Base-by-base conservation (phyloP, 371 early-diverging fungal genomes). In the Batkoa obscura region DNA sequence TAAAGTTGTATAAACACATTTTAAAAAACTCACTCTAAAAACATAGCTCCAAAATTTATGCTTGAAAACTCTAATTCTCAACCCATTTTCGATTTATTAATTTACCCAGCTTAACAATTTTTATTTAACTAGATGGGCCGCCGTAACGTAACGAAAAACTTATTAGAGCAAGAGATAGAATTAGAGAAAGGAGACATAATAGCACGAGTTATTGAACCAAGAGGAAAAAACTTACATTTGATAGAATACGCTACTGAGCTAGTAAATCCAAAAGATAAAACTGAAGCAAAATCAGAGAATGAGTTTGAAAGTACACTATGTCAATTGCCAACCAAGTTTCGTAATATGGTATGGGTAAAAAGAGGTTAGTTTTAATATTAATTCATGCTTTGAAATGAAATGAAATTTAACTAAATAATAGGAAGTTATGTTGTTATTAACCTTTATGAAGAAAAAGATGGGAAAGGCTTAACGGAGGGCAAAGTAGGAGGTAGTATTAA, bases 271-370 rank as follows among this genome's bases (percentile, higher is more conserved):
- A 23, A 23, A 23, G 23, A 23, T 23, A 23, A 23, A 23, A 12
- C 9, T 0, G 39, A 53, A 4, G 39, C 12, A 3, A 6, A 13
- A 30, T 15, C 39, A 3, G 30, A 35, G 33, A 12, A 33, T 15
- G 17, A 12, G 15, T 10, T 6, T 41, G 41, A 55, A n/a, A 43
- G 5, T 12, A 55, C 55, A 12, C 6, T 55, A 23, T 41, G 55
- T 32, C 45, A 42, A 43, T 32, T 55, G 17, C 55, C 55, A 17
- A 42, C 55, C 2, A 55, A 55, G 33, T 55, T 55, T 30, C 41
- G 55, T 10, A 55, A 55, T 55, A 23, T 55, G 39, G 55, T 55
- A 13, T 55, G 55, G 55, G 33, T 55, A n/a, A 55, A 55, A 30
- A 3, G 55, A 55, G 55, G 55, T 55, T 43, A 2, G 9, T 41